Conservation (phyloP, 116 monocot genomes). For the Dioscorea cayenensis region DNA sequence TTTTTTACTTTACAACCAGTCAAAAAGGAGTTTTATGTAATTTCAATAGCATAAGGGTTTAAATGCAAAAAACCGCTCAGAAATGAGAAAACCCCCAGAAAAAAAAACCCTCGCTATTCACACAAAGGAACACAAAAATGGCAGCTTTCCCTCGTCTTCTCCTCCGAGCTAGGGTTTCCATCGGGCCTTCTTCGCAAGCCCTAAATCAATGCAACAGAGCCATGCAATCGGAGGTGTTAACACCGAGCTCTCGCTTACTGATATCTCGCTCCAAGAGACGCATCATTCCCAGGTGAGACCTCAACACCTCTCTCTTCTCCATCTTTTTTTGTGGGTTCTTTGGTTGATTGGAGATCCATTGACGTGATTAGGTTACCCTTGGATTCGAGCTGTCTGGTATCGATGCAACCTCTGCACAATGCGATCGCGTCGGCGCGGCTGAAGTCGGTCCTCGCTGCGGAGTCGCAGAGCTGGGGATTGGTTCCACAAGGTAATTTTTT, state of each 20-base stretch:
- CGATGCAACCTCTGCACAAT: slow-evolving; percentile 47
- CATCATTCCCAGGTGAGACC: slow-evolving; percentile 6
- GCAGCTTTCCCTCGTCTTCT: slow-evolving; percentile 12
- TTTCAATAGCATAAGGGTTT: too few relatives aligned
- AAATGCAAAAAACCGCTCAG: too few relatives aligned
- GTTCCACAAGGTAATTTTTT: slow-evolving; percentile 32
- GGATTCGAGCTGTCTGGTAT: slow-evolving; percentile 18
- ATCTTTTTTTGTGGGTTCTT: neutral
- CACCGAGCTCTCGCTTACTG: neutral
- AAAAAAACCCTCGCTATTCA: too few relatives aligned
- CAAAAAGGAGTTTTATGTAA: too few relatives aligned
- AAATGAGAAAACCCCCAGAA: too few relatives aligned
- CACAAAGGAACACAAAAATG: slow-evolving; percentile 5
- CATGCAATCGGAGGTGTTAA: slow-evolving; percentile 4
- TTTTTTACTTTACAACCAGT: too few relatives aligned
- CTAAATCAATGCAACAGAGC: slow-evolving; percentile 11
- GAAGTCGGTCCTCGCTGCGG: slow-evolving; percentile 27
- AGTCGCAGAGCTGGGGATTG: slow-evolving; percentile 39
- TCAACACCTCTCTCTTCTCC: neutral
- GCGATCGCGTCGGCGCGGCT: slow-evolving; percentile 40
- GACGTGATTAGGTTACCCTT: slow-evolving; percentile 20
- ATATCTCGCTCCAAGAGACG: slow-evolving; percentile 1
- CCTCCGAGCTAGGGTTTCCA: slow-evolving; percentile 21
- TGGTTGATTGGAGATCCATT: neutral
- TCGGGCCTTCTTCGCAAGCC: slow-evolving; percentile 1